A percentile compares a stretch with the other conserved stretches of the same genome.
Conservation (phyloP, 116 monocot species). For the Zostera marina region DNA sequence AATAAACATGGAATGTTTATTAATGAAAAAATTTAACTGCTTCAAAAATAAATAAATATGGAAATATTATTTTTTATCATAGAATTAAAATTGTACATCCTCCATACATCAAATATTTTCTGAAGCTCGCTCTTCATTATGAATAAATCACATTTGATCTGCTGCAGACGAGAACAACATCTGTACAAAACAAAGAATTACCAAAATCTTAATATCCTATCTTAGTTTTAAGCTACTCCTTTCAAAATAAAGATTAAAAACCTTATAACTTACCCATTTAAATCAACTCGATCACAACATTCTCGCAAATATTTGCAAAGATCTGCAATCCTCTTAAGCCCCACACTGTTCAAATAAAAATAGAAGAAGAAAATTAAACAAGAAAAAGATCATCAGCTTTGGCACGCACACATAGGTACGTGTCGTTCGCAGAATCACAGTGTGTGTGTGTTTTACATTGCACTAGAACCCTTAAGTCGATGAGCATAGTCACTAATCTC, state of each 20-base stretch:
- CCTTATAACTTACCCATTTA: conserved; percentile 25
- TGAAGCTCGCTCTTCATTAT: conserved; percentile 43
- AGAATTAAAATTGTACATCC: neutral
- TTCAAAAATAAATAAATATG: too few relatives aligned
- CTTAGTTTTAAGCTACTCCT: neutral
- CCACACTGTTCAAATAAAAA: conserved; percentile 29
- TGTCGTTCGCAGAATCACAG: too few relatives aligned
- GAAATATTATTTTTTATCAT: neutral
- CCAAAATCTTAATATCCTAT: too few relatives aligned
- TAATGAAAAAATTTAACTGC: too few relatives aligned
- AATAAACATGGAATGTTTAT: neutral
- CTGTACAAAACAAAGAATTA: conserved; percentile 11
- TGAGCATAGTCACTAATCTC: conserved; percentile 16
- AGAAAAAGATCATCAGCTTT: neutral
- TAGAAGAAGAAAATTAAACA: neutral
- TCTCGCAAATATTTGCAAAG: conserved; percentile 30
- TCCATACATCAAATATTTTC: conserved; percentile 28
- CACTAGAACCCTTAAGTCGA: conserved; percentile 23
- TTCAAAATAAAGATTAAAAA: neutral
- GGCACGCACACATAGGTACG: too few relatives aligned
- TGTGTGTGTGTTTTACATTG: conserved; percentile 11
- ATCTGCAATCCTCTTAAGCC: conserved; percentile 42
- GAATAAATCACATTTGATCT: conserved; percentile 33
- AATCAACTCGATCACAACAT: conserved; percentile 22
- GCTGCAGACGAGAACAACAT: conserved; percentile 37